A percentile compares a stretch with the other conserved stretches of the same genome.
Conservation (phyloP, 108 stramenopile genomes). For the Pinguiococcus pyrenoidosus region DNA sequence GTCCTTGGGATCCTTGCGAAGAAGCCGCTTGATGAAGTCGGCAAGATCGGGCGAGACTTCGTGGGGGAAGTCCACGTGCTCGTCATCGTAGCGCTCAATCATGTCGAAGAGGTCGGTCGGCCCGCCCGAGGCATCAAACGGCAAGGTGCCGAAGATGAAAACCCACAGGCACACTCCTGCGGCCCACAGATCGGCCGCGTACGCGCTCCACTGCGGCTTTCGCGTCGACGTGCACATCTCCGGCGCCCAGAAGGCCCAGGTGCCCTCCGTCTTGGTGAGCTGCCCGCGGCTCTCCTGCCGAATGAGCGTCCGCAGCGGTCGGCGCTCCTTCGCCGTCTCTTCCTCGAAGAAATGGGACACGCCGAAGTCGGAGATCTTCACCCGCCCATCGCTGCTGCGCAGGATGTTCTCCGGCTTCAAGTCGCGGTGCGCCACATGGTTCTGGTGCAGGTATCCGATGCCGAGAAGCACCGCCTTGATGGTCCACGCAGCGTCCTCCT, state of each 20-base stretch:
- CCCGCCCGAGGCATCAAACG: slow-evolving; percentile 8
- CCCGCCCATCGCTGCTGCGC: slow-evolving; percentile 15
- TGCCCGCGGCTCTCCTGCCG: slow-evolving; percentile 1
- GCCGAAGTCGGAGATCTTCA: slow-evolving; percentile 37
- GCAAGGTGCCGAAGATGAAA: slow-evolving; percentile 18
- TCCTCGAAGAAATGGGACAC: slow-evolving; percentile 24
- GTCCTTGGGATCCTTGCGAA: no score
- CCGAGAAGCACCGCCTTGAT: not conserved
- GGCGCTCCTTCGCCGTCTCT: not conserved
- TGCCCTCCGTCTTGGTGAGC: slow-evolving; percentile 17
- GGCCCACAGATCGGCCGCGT: slow-evolving; percentile 35
- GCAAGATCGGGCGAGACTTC: no score
- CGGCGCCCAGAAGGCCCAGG: slow-evolving; percentile 24
- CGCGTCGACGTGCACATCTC: slow-evolving; percentile 8
- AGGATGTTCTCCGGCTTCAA: slow-evolving; percentile 41
- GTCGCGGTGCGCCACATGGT: slow-evolving; percentile 32
- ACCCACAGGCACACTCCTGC: slow-evolving; percentile 28
- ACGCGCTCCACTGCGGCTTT: slow-evolving; percentile 6
- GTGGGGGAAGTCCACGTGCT: no score
- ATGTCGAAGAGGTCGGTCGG: slow-evolving; percentile 11
- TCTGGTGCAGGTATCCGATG: slow-evolving; percentile 20
- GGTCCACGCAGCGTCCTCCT: not conserved
- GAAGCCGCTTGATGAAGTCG: no score
- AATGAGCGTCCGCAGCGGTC: not conserved
- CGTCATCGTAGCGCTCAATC: no score